These are phyloP conservation scores for Thalassiosira ordinaria DNA, from an alignment of 352 stramenopile species.

Conservation along the genomic window DNA sequence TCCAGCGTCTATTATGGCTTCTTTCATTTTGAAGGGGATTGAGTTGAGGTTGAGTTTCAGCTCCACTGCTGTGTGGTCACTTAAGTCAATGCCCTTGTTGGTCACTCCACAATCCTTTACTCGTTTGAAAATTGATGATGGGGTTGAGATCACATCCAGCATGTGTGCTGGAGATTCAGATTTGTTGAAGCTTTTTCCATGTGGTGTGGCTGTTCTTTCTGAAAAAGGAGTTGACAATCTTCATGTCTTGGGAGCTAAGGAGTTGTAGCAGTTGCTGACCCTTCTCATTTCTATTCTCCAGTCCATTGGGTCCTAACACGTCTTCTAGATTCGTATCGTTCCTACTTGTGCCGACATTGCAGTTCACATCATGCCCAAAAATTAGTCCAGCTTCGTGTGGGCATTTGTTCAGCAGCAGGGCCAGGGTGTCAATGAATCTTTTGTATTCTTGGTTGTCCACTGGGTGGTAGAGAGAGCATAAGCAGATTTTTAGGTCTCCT, in stretches of 20 bases:
- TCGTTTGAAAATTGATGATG: not conserved
- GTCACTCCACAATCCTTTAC: not conserved
- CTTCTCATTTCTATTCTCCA: constrained; percentile 23
- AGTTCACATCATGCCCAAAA: constrained; percentile 28
- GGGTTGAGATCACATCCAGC: not conserved
- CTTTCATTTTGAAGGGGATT: not conserved
- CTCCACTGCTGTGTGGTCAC: not conserved
- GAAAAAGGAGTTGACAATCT: constrained; percentile 13
- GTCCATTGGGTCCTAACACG: constrained; percentile 14
- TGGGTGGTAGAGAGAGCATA: constrained; percentile 24
- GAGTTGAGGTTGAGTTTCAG: not conserved
- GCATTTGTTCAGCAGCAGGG: constrained; percentile 1
- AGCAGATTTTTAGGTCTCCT: not conserved
- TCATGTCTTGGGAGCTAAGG: not conserved
- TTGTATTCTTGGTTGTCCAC: not conserved
- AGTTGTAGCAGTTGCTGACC: not conserved
- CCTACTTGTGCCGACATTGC: constrained; percentile 6
- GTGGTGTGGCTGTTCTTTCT: constrained; percentile 15
- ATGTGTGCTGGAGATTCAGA: not conserved
- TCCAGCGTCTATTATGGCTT: not conserved
- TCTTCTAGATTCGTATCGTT: not conserved
- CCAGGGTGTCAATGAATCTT: constrained; percentile 1
- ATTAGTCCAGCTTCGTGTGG: not conserved
- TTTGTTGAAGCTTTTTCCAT: not conserved
- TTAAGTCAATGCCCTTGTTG: not conserved